These are phyloP conservation scores for Orbilia javanica DNA, from an alignment of 2,329 filamentous ascomycete species.

Conservation along the genomic window DNA sequence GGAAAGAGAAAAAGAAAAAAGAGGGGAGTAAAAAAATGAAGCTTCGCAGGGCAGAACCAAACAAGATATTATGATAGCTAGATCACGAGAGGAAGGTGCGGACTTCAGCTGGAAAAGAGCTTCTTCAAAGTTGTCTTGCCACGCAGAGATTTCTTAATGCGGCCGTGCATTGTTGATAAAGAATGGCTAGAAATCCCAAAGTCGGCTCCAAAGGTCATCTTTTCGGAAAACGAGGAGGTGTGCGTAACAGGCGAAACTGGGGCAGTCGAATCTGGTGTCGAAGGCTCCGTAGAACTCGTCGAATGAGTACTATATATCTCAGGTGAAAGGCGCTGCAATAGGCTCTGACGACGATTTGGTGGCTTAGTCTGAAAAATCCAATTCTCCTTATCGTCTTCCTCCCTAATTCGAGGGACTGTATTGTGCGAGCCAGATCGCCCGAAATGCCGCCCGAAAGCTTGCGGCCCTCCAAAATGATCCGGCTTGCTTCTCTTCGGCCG, in stretches of 20 bases:
- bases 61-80: slow-evolving; percentile 22
- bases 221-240: slow-evolving; percentile 49
- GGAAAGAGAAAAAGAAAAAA: slow-evolving; percentile 3
- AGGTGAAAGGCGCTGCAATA: slow-evolving; percentile 42
- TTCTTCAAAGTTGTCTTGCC: slow-evolving; percentile 43
- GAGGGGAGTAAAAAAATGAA: slow-evolving; percentile 16
- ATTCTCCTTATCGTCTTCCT: slow-evolving; percentile 51
- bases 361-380: slow-evolving; percentile 34
- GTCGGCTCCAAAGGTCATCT: slow-evolving; percentile 34
- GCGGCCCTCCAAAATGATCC: slow-evolving; percentile 36
- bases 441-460: slow-evolving; percentile 24
- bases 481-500: slow-evolving; percentile 52
- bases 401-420: background rate
- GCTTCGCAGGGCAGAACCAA: background rate
- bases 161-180: slow-evolving; percentile 50
- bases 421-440: slow-evolving; percentile 13
- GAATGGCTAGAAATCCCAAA: slow-evolving; percentile 47
- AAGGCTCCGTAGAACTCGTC: slow-evolving; percentile 40
- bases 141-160: slow-evolving; percentile 51
- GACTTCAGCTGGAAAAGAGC: slow-evolving; percentile 39
- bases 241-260: slow-evolving; percentile 48
- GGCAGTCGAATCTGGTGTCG: slow-evolving; percentile 38
- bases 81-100: slow-evolving; percentile 11
- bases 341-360: slow-evolving; percentile 33
- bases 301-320: slow-evolving; percentile 34